Conservation (phyloP, 176 grass and related monocot genomes). For the Ensete ventricosum region DNA sequence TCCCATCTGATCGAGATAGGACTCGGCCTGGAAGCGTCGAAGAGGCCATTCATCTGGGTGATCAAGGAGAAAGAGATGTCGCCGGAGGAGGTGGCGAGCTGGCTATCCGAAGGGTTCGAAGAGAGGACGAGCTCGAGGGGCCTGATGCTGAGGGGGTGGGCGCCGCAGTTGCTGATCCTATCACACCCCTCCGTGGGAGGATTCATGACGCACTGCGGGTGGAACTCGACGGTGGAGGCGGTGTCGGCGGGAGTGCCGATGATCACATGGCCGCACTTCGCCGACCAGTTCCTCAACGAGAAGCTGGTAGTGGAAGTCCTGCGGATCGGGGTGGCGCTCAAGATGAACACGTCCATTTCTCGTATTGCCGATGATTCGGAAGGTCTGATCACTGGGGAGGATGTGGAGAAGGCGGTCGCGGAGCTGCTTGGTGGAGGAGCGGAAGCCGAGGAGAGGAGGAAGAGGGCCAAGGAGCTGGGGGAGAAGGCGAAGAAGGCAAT, state of each 20-base stretch:
- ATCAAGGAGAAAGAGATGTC: not conserved
- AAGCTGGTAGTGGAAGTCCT: constrained; percentile 26
- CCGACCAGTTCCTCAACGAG: constrained; percentile 36
- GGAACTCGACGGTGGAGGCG: constrained; percentile 36
- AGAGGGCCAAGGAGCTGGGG: constrained; percentile 17
- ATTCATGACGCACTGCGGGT: constrained; percentile 41
- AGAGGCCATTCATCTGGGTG: not conserved
- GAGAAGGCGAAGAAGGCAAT: constrained; percentile 23
- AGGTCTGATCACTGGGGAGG: constrained; percentile 1
- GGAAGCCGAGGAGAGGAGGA: constrained; percentile 17
- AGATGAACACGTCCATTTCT: constrained; percentile 3
- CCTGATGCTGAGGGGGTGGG: constrained; percentile 32
- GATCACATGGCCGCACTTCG: constrained; percentile 38
- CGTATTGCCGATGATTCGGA: constrained; percentile 18
- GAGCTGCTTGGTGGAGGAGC: constrained; percentile 25
- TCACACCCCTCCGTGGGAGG: constrained; percentile 29
- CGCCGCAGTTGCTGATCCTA: constrained; percentile 28
- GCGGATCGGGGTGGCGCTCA: constrained; percentile 18
- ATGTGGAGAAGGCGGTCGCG: constrained; percentile 24
- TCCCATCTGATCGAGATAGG: not conserved
- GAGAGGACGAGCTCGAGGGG: not conserved
- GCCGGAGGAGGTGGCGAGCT: not conserved
- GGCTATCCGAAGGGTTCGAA: constrained; percentile 4
- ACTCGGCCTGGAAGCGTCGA: not conserved
- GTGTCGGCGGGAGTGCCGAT: constrained; percentile 24